Percentiles rank a stretch among this genome's conserved stretches.
phyloP scores from a whole-genome alignment of 805 yeast genomes.

The Candida methanosorbosa region DNA sequence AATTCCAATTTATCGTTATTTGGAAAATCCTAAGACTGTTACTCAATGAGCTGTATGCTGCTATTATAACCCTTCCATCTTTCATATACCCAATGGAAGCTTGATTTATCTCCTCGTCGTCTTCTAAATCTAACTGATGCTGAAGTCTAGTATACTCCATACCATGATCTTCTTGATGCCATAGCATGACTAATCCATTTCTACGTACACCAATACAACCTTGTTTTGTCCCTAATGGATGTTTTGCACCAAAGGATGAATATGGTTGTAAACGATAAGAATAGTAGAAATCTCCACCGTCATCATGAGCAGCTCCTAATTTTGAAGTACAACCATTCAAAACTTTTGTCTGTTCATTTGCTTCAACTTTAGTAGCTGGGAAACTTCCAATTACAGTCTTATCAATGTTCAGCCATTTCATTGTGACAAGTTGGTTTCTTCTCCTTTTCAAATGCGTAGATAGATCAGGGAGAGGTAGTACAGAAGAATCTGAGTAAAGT shows the following conservation, averaged over 20 bases:
- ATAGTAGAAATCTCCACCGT: conserved; percentile 27
- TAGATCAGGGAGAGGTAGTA: conserved; percentile 14
- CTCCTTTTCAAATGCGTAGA: conserved; percentile 12
- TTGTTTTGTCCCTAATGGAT: conserved; percentile 59
- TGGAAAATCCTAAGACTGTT: conserved; percentile 31
- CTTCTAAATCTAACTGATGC: conserved; percentile 22
- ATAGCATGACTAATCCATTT: conserved; percentile 50
- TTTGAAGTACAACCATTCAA: conserved; percentile 26
- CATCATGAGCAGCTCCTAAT: conserved; percentile 26
- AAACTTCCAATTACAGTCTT: conserved; percentile 52
- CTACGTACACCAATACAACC: conserved; percentile 62
- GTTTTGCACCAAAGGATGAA: conserved; percentile 52
- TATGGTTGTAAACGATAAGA: conserved; percentile 52
- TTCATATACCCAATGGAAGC: conserved; percentile 46
- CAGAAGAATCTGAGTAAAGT: conserved; percentile 33
- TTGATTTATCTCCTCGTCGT: conserved; percentile 16
- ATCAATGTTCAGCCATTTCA: conserved; percentile 70
- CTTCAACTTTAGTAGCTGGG: conserved; percentile 40
- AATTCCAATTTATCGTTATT: conserved; percentile 49
- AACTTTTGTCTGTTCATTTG: conserved; percentile 16
- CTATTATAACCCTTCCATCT: conserved; percentile 36
- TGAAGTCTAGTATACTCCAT: conserved; percentile 43
- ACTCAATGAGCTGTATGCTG: conserved; percentile 29
- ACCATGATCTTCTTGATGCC: conserved; percentile 58
- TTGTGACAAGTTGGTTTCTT: conserved; percentile 31